A percentile compares a stretch with the other conserved stretches of the same genome.
Conservation (phyloP, 176 grass and related monocot species). For the Sorghum bicolor region DNA sequence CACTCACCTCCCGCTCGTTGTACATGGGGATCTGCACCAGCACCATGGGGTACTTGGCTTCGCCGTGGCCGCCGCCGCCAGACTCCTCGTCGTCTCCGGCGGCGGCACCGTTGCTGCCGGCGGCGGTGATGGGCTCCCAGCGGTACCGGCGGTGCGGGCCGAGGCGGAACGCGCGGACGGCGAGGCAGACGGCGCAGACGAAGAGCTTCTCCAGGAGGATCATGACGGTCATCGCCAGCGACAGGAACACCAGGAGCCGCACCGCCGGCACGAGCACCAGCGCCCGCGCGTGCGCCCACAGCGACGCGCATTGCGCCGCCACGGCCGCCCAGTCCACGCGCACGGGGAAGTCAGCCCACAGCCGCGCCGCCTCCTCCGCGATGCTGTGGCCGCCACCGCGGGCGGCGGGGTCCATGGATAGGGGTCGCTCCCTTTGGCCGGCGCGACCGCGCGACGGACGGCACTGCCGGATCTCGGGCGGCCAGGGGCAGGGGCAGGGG, state of each 20-base stretch:
- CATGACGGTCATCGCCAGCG: constrained; percentile 65
- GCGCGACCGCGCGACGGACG: background rate
- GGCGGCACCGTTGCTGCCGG: background rate
- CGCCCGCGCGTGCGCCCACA: constrained; percentile 24
- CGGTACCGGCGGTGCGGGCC: constrained; percentile 59
- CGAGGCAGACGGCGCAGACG: constrained; percentile 35
- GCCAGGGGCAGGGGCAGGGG: background rate
- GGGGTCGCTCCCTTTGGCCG: background rate
- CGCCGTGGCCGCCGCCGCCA: background rate
- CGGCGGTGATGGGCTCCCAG: constrained; percentile 40
- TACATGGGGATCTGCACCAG: constrained; percentile 99
- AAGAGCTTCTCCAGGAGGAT: constrained; percentile 71
- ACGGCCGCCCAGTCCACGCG: constrained; percentile 36
- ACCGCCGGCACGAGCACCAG: constrained; percentile 50
- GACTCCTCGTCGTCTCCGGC: constrained; percentile 33
- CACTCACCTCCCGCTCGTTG: constrained; percentile 84
- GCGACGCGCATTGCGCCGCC: constrained; percentile 33
- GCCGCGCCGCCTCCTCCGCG: background rate
- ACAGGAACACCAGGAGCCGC: constrained; percentile 27
- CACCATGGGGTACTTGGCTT: constrained; percentile 54
- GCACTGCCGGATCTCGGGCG: background rate
- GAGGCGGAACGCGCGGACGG: constrained; percentile 32
- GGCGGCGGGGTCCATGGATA: background rate
- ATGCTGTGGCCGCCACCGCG: background rate
- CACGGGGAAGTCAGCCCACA: constrained; percentile 49